These are phyloP conservation scores for Kernera saxatilis DNA, from an alignment of 345 rosid genomes.

Conservation along the genomic window DNA sequence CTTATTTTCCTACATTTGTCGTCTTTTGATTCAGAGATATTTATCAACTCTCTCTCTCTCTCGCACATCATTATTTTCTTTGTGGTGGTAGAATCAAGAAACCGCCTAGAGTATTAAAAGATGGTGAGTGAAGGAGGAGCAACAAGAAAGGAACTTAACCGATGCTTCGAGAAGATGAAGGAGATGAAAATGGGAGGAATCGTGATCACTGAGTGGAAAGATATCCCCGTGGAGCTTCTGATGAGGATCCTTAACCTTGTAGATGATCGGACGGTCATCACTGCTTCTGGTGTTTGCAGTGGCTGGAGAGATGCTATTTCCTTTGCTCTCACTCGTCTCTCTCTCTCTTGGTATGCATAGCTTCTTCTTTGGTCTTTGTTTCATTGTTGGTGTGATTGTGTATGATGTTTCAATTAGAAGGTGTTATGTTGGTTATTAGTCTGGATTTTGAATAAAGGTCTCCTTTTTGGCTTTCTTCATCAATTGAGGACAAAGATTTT, in stretches of 20 bases:
- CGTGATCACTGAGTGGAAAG: conserved; percentile 69
- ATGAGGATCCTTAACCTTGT: conserved; percentile 63
- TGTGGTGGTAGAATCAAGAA: conserved; percentile 35
- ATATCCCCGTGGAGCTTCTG: conserved; percentile 82
- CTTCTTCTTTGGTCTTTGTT: neutral
- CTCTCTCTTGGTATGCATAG: conserved; percentile 62
- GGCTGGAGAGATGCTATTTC: conserved; percentile 95
- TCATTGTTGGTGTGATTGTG: neutral
- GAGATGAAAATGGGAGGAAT: conserved; percentile 46
- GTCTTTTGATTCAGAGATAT: neutral
- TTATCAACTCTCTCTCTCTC: neutral
- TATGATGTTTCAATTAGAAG: neutral
- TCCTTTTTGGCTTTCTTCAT: neutral
- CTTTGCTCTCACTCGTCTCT: conserved; percentile 69
- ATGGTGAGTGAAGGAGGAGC: conserved; percentile 36
- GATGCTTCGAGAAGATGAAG: conserved; percentile 55
- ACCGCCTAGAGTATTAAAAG: neutral
- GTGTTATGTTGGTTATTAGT: neutral
- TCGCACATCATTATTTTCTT: conserved; percentile 2
- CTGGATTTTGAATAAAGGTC: neutral
- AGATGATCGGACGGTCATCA: conserved; percentile 68
- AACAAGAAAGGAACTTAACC: conserved; percentile 46
- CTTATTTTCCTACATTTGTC: neutral
- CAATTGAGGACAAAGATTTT: neutral
- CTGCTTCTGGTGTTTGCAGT: conserved; percentile 79